Base-by-base conservation (phyloP, 78 protist species). In the Dictyostelium purpureum region DNA sequence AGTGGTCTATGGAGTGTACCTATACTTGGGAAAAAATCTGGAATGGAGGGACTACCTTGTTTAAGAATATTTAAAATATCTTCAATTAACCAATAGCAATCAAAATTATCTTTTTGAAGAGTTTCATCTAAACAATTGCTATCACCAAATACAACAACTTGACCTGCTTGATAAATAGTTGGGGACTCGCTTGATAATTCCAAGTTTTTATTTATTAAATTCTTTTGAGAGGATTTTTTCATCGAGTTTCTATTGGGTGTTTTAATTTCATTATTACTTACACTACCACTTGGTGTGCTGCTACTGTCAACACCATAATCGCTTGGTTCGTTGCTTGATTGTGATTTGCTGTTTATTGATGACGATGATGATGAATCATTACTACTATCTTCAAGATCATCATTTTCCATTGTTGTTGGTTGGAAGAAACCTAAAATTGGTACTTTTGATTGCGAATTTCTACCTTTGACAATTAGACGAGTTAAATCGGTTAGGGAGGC, bases 121-220 rank as follows among this genome's bases (percentile, higher is more conserved):
- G 82, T 31, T 33, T 85, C 92, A 59, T 85, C 92, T 7, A 85
- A 42, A 85, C 92, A 85, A 40, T 65, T 56, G 0, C 82, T 73
- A 61, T 85, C 92, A 47, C 92, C 92, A 85, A 73, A 85, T 5
- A 85, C 82, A 2, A 73, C 92, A 5, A 85, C 42, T 33, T 73
- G 26, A 33, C 92, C 92, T 52, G 33, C 11, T 57, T 45, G 40
- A 38, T 19, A 77, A n/a, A 57, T n/a, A n/a, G 21, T 47, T 18
- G 7, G 10, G 0, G 56, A 11, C 14, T 24, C 33, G 18, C 5
- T 5, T 45, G 56, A 38, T 77, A 40, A 76, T 51, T 52, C 28
- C 4, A 19, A 3, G 9, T 47, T 37, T 35, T 47, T 76, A 1
- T 33, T 33, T 12, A 10, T 12, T 47, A 18, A 11, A 7, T 69